Base-by-base conservation (phyloP, 116 monocot genomes). In the Papilionanthe hybrid region DNA sequence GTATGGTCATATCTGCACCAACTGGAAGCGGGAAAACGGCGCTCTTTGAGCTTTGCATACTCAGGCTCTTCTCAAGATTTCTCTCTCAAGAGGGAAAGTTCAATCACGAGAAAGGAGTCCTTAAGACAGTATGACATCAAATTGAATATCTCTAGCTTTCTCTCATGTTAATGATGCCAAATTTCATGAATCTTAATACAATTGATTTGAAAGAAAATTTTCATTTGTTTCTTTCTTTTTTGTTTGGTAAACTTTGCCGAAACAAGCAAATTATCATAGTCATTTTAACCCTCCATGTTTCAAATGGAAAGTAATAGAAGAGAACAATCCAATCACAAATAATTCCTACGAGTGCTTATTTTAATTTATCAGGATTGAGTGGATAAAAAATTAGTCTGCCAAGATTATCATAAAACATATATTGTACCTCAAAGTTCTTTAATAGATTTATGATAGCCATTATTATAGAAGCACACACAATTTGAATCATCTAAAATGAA, bases 1-100 rank as follows among this genome's bases (percentile, higher is more conserved):
- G 91, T 86, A 95, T 99, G 99, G 90, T 99, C 18, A 88, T 99
- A 80, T 99, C 99, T 29, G 99, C 99, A 65, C 99, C 99, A 80
- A 99, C 99, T 79, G 95, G 95, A 81, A 99, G 99, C 53, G 99
- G 99, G 17, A 99, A 99, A 86, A 99, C 99, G 55, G 95, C 90
- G 79, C 86, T 99, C 25, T 99, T 99, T 80, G 95, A 99, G 84
- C 94, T 99, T 27, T 99, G 93, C 89, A 90, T 99, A 75, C 82
- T 99, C 77, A 90, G 99, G 81, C 91, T 99, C 77, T 87, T 93
- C 37, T 93, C 93, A 60, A 87, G 84, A 72, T 99, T 99, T 86
- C 87, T 99, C 42, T 90, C 99, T 63, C 75, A 29, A 11, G 91
- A 93, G 15, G 87, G 84, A 68, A 99, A 86, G 74, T 91, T 95